Percentiles rank a stretch among this genome's conserved stretches.
Conservation (phyloP, 2,329 filamentous ascomycete species). For the Dendryphion nanum region DNA sequence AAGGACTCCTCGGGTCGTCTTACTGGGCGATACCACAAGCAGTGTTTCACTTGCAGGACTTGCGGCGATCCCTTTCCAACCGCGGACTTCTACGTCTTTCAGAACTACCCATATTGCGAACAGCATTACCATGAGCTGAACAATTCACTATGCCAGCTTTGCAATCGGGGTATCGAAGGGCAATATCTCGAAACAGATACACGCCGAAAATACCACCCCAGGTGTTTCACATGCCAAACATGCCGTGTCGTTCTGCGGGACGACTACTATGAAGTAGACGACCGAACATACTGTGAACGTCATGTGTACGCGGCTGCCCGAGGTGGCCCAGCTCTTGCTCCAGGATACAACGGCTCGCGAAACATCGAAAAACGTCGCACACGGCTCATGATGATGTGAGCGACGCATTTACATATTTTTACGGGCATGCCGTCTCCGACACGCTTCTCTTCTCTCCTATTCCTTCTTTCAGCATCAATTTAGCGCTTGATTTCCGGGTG, state of each 20-base stretch:
- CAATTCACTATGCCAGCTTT: slow-evolving; percentile 77
- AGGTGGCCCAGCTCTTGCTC: slow-evolving; percentile 39
- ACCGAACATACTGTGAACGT: slow-evolving; percentile 78
- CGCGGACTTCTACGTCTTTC: slow-evolving; percentile 86
- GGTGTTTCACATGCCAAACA: slow-evolving; percentile 80
- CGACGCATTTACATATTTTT: not conserved
- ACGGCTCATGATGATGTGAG: slow-evolving; percentile 55
- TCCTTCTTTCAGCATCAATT: too few species aligned
- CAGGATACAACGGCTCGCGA: slow-evolving; percentile 32
- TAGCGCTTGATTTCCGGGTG: too few species aligned
- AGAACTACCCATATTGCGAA: slow-evolving; percentile 86
- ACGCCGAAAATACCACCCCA: slow-evolving; percentile 77
- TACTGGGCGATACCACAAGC: slow-evolving; percentile 90
- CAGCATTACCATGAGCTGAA: slow-evolving; percentile 92
- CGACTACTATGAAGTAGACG: slow-evolving; percentile 88
- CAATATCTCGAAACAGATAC: slow-evolving; percentile 84
- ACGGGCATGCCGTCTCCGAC: slow-evolving; percentile 2
- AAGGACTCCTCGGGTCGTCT: slow-evolving; percentile 90
- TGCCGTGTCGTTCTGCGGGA: slow-evolving; percentile 73
- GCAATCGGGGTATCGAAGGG: slow-evolving; percentile 85
- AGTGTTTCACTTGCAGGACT: slow-evolving; percentile 87
- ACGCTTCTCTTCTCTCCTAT: too few species aligned
- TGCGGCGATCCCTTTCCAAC: slow-evolving; percentile 81
- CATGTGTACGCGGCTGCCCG: slow-evolving; percentile 65
- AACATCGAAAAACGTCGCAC: slow-evolving; percentile 51